Base-by-base conservation (phyloP, 768 basidiomycete genomes). In the Ramaria rubella region DNA sequence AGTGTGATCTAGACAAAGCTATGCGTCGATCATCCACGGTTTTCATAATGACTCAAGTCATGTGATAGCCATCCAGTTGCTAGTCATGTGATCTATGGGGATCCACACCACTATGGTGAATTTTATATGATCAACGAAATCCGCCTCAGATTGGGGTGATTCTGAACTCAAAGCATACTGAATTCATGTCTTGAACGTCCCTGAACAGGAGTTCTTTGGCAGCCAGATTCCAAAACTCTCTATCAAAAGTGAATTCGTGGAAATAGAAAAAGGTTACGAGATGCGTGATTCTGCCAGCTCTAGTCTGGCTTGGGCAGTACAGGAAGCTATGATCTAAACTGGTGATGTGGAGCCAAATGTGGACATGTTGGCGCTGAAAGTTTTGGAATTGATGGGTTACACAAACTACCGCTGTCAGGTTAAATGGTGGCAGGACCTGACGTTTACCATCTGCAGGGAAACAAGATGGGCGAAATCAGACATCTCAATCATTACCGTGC, bases 381-480 rank as follows among this genome's bases (percentile, higher is more conserved):
- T 66, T n/a, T 62, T 69, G 44, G 67, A 63, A 23, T 70, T 64
- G 55, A 49, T 52, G 21, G 61, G 64, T 51, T 61, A 59, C 23
- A 34, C 45, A 9, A 40, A 49, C 19, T 3, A 55, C 27, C n/a
- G n/a, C n/a, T n/a, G n/a, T n/a, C n/a, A n/a, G n/a, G 49, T 66
- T 31, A 34, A 46, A 9, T 66, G 61, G 1, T 58, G 56, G 40
- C 64, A 65, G 52, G 55, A 26, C 49, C 70, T 68, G 34, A 65
- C 66, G 50, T 60, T 70, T 50, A 63, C 55, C 57, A 68, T 72
- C 58, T 68, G 68, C 53, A 64, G 66, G 34, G 66, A 69, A 27
- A 52, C 30, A 23, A 49, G 58, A 38, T 49, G 38, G 26, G 63
- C 65, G 30, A 58, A 67, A 58, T 61, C 66, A 53, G 64, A 65